These are phyloP conservation scores for Omphalotus olearius DNA, from an alignment of 1,284 basidiomycete genomes.

Conservation along the genomic window DNA sequence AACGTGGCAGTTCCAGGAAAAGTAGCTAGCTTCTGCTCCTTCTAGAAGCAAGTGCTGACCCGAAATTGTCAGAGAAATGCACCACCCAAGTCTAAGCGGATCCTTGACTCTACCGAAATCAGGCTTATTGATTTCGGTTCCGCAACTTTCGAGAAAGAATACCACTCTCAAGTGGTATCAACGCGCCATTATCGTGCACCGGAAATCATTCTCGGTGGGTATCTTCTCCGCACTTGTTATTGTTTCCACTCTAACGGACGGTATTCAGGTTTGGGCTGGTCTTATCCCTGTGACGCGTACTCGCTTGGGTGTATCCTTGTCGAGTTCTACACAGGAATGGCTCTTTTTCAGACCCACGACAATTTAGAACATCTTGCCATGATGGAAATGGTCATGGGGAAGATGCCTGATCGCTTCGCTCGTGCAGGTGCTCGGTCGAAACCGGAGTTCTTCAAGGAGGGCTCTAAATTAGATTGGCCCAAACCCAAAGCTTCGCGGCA, in stretches of 20 bases:
- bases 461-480: slow-evolving; percentile 86
- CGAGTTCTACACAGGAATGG: slow-evolving; percentile 97
- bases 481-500: slow-evolving; percentile 83
- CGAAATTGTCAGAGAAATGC: slow-evolving; percentile 48
- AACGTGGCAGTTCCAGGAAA: slow-evolving; percentile 56
- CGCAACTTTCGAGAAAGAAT: slow-evolving; percentile 97
- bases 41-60: slow-evolving; percentile 4
- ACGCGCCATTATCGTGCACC: slow-evolving; percentile 99
- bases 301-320: slow-evolving; percentile 98
- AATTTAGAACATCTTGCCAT: slow-evolving; percentile 99
- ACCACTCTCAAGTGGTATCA: slow-evolving; percentile 96
- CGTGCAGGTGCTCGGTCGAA: slow-evolving; percentile 70
- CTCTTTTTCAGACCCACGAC: slow-evolving; percentile 98
- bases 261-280: slow-evolving; percentile 87
- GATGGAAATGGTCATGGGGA: slow-evolving; percentile 99
- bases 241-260: slow-evolving; percentile 13
- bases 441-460: slow-evolving; percentile 91
- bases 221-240: neutral
- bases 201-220: slow-evolving; percentile 94
- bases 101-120: slow-evolving; percentile 88
- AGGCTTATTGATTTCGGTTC: slow-evolving; percentile 98
- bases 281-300: slow-evolving; percentile 97
- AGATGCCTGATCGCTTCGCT: slow-evolving; percentile 86
- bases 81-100: slow-evolving; percentile 60
- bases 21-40: slow-evolving; percentile 31